Evolutionary conservation across 208 protist species (phyloP).

Genomic region (Acanthamoeba healyi): DNA sequence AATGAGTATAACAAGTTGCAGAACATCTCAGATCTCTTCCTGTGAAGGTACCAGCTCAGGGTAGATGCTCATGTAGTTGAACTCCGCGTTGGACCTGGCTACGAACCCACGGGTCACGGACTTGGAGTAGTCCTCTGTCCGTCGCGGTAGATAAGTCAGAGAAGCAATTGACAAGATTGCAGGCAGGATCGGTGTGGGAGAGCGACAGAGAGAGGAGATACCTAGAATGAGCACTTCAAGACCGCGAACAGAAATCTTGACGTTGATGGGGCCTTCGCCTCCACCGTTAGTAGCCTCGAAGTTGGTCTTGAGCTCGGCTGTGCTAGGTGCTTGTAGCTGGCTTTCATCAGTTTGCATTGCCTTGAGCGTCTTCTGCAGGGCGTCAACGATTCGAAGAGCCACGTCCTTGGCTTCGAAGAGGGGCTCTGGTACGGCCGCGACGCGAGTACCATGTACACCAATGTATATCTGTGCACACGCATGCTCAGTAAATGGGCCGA

Average conservation of each 20-base stretch:
- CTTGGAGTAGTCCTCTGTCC: constrained; percentile 56
- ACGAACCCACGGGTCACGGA: constrained; percentile 51
- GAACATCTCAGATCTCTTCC: background rate
- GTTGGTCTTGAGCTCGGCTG: constrained; percentile 25
- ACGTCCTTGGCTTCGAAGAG: constrained; percentile 40
- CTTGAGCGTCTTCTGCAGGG: constrained; percentile 56
- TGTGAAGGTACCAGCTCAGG: constrained; percentile 24
- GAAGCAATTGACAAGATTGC: too few relatives aligned
- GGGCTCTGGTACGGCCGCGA: constrained; percentile 29
- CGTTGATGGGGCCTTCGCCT: constrained; percentile 57
- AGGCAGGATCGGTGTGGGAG: too few relatives aligned
- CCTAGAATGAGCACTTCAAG: constrained; percentile 29
- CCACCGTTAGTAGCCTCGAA: constrained; percentile 30
- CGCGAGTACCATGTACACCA: background rate
- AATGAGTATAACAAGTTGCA: background rate
- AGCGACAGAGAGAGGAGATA: background rate
- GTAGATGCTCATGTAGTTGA: constrained; percentile 59
- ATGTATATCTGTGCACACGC: background rate
- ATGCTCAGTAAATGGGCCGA: too few relatives aligned
- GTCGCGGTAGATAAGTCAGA: too few relatives aligned
- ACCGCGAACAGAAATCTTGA: background rate
- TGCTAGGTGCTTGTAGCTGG: background rate
- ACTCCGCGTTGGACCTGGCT: background rate
- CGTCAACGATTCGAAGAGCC: background rate
- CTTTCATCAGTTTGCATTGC: constrained; percentile 11